A percentile compares a stretch with the other conserved stretches of the same genome.
Evolutionary conservation across 768 basidiomycete genomes (phyloP).

Genomic region (Leccinum disarticulatum): DNA sequence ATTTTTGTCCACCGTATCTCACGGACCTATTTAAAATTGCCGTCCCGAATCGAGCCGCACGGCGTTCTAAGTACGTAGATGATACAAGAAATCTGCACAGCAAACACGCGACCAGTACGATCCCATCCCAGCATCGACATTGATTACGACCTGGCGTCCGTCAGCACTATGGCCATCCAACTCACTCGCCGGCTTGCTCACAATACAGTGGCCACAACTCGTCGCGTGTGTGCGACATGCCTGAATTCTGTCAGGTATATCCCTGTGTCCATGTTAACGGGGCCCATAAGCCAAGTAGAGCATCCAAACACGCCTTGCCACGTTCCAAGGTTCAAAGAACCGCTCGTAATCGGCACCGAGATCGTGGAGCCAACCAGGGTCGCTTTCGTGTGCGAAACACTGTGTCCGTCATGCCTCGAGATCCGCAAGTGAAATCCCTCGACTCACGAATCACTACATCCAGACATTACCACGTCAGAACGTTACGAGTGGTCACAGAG

Average conservation of each 20-base stretch:
- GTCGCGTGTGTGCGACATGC: constrained; percentile 60
- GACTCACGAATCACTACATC: constrained; percentile 70
- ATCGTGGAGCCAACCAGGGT: constrained; percentile 82
- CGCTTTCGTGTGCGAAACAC: constrained; percentile 90
- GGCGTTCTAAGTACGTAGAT: background rate
- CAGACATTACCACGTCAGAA: constrained; percentile 8
- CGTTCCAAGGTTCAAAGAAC: constrained; percentile 76
- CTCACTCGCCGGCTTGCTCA: constrained; percentile 33
- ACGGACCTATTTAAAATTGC: background rate
- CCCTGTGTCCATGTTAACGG: constrained; percentile 39
- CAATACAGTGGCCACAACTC: constrained; percentile 81
- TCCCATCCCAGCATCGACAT: background rate
- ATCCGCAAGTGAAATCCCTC: background rate
- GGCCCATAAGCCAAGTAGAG: background rate
- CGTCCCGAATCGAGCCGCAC: background rate
- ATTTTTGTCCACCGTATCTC: constrained; percentile 13
- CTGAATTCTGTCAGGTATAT: constrained; percentile 90
- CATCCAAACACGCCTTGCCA: constrained; percentile 72
- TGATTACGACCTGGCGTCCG: constrained; percentile 9
- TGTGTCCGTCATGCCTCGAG: constrained; percentile 27
- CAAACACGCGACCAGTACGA: background rate
- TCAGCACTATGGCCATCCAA: constrained; percentile 1
- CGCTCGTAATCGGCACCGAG: constrained; percentile 81
- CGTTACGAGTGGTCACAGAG: background rate
- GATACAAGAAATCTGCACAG: background rate